Base-by-base conservation (phyloP, 2,329 filamentous ascomycete species). In the Trichoderma koningii region DNA sequence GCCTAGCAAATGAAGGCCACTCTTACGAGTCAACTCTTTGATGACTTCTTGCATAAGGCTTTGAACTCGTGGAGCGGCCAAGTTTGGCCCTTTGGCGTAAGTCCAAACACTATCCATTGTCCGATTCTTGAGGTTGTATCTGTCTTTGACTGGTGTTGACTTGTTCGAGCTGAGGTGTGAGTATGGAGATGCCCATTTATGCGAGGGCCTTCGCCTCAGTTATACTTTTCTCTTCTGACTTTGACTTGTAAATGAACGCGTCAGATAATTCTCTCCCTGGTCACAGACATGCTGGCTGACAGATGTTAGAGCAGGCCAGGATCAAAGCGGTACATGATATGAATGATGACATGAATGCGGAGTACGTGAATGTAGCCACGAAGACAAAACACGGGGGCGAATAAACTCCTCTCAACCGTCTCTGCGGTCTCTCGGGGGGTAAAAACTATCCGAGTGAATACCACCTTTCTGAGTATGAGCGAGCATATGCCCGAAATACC, bases 51-150 rank as follows among this genome's bases (percentile, higher is more conserved):
- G 28, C 21, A 56, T 28, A 23, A n/a, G 28, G 12, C 44, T 34
- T 19, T 45, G 62, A 19, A 64, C 10, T 12, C 21, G 53, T 17
- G 26, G 34, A n/a, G 21, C 1, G 14, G 23, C 53, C 17, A 47
- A 15, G 12, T 30, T 10, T 19, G 62, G 51, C 12, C 1, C 34
- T 45, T 57, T 57, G 5, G 34, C 21, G n/a, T 47, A 52, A 28
- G 34, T 41, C 3, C 59, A 15, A 12, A 47, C 12, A 5, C n/a
- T 52, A 23, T 64, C 45, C 62, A 64, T 64, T 3, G 7, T 59
- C 53, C 9, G 34, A n/a, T 17, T 59, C 26, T 34, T 10, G 23
- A 12, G 17, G 6, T 48, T 1, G 3, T 17, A 19, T 62, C n/a
- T 60, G n/a, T 34, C 14, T 42, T n/a, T 17, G 14, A 34, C 19